Percentiles rank a stretch among this genome's conserved stretches.
Conservation (phyloP, 805 yeast genomes). For the Saturnispora besseyi region DNA sequence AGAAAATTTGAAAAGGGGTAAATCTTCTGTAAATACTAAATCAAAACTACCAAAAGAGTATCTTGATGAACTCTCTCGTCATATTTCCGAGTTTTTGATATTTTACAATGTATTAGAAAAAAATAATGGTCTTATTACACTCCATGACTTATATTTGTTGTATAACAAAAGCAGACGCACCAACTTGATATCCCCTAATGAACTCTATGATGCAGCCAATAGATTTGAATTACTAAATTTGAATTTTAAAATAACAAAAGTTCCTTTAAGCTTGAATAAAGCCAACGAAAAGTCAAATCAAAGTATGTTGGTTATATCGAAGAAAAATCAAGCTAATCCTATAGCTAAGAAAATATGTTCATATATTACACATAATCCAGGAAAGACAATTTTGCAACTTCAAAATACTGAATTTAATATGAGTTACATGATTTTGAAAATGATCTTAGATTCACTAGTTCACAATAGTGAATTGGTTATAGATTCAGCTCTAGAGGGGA, state of each 20-base stretch:
- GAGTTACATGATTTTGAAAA: slow-evolving; percentile 24
- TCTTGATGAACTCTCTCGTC: slow-evolving; percentile 64
- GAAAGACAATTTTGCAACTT: slow-evolving; percentile 23
- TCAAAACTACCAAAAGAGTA: slow-evolving; percentile 20
- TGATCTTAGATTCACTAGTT: slow-evolving; percentile 19
- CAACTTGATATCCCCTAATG: slow-evolving; percentile 61
- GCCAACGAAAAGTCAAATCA: neutral
- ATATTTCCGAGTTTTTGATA: slow-evolving; percentile 62
- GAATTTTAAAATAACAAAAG: slow-evolving; percentile 22
- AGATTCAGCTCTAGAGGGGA: slow-evolving; percentile 25
- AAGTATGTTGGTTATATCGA: slow-evolving; percentile 22
- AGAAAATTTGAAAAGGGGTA: slow-evolving; percentile 13
- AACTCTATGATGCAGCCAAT: slow-evolving; percentile 53
- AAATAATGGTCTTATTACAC: slow-evolving; percentile 50
- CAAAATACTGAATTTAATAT: slow-evolving; percentile 22
- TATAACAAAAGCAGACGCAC: slow-evolving; percentile 60
- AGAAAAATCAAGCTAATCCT: slow-evolving; percentile 18
- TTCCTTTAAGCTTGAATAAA: slow-evolving; percentile 37
- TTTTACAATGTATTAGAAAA: slow-evolving; percentile 34
- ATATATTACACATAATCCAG: slow-evolving; percentile 16
- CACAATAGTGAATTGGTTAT: slow-evolving; percentile 21
- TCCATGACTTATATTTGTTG: slow-evolving; percentile 53
- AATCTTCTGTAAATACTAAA: slow-evolving; percentile 5
- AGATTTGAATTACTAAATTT: slow-evolving; percentile 31
- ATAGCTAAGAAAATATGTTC: slow-evolving; percentile 18